Evolutionary conservation across 495 filamentous ascomycete genomes (phyloP).

Genomic region (Hypoxylon fragiforme): DNA sequence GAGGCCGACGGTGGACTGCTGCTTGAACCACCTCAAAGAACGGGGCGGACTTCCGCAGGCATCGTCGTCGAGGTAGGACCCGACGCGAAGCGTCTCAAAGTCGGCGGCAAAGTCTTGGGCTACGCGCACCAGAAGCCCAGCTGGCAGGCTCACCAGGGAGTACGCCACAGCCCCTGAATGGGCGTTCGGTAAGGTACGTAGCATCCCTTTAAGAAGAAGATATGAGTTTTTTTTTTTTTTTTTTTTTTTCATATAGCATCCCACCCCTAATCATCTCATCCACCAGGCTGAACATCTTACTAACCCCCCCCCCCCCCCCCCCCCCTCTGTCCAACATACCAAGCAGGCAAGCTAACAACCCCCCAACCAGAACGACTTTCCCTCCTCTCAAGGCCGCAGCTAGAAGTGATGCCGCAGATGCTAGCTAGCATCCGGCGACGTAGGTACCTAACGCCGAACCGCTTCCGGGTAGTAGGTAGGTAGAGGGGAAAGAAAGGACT

Average conservation of each 20-base stretch:
- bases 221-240: no score
- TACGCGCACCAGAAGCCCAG: conserved; percentile 44
- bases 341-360: no score
- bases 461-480: conserved; percentile 47
- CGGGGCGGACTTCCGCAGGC: conserved; percentile 48
- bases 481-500: conserved; percentile 49
- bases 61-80: conserved; percentile 49
- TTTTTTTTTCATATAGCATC: no score
- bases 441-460: conserved; percentile 54
- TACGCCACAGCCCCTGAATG: conserved; percentile 44
- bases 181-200: conserved; percentile 38
- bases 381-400: conserved; percentile 50
- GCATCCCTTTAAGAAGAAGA: background rate
- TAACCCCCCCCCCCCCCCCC: no score
- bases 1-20: conserved; percentile 55
- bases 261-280: no score
- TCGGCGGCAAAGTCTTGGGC: conserved; percentile 54
- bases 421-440: conserved; percentile 47
- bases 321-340: no score
- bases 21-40: conserved; percentile 43
- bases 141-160: conserved; percentile 51
- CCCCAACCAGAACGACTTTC: conserved; percentile 58
- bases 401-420: conserved; percentile 53
- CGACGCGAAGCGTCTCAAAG: conserved; percentile 40
- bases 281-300: no score